These are phyloP conservation scores for Yamadazyma takamatsuzukensis DNA, from an alignment of 805 yeast species.

Conservation along the genomic window DNA sequence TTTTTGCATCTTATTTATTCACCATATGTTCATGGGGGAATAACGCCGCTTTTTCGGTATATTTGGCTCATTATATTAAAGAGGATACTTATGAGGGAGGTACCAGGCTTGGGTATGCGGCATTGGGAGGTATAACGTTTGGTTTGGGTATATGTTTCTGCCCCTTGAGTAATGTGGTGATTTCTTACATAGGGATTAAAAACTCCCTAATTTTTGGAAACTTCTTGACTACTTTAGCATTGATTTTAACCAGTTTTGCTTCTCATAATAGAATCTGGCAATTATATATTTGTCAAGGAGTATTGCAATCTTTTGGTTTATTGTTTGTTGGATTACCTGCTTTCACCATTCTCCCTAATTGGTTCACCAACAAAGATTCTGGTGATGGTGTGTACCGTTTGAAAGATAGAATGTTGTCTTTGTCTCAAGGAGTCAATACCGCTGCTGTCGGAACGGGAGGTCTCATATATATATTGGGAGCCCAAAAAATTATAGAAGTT, in stretches of 20 bases:
- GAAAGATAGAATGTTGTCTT: too few species aligned
- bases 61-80: slow-evolving; percentile 50
- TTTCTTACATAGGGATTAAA: slow-evolving; percentile 1
- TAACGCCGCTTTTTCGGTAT: slow-evolving; percentile 37
- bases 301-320: slow-evolving; percentile 53
- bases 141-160: slow-evolving; percentile 46
- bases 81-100: slow-evolving; percentile 48
- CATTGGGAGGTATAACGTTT: slow-evolving; percentile 60
- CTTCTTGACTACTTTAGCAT: slow-evolving; percentile 45
- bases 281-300: slow-evolving; percentile 59
- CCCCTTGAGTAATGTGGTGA: slow-evolving; percentile 36
- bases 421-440: slow-evolving; percentile 38
- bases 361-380: slow-evolving; percentile 60
- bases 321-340: slow-evolving; percentile 55
- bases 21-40: slow-evolving; percentile 1
- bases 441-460: slow-evolving; percentile 50
- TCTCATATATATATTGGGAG: slow-evolving; percentile 37
- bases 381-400: slow-evolving; percentile 1
- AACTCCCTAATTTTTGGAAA: slow-evolving; percentile 41
- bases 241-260: slow-evolving; percentile 55
- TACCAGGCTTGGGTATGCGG: slow-evolving; percentile 51
- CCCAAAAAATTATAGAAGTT: slow-evolving; percentile 33
- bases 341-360: slow-evolving; percentile 54
- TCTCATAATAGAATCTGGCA: slow-evolving; percentile 50
- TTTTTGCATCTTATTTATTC: slow-evolving; percentile 1